phyloP scores from a whole-genome alignment of 257 asterid species.

The Nicotiana obtusifolia region DNA sequence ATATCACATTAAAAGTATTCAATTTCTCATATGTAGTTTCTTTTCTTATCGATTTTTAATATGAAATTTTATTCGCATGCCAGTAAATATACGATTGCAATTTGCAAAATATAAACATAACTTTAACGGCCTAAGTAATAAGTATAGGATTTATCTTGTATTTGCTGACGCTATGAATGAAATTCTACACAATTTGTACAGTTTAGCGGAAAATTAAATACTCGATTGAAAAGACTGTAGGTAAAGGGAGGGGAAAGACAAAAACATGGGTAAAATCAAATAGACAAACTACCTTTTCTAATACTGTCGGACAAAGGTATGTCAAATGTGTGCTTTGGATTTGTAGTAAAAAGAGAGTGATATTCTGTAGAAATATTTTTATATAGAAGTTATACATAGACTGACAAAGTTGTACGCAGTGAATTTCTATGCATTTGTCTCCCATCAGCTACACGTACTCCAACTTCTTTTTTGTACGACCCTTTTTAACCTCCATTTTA shows the following conservation, averaged over 20 bases:
- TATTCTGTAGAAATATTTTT: background rate
- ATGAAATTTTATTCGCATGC: no score
- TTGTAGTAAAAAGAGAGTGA: slow-evolving; percentile 2
- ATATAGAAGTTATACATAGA: background rate
- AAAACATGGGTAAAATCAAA: slow-evolving; percentile 29
- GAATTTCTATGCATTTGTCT: slow-evolving; percentile 26
- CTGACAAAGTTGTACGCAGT: slow-evolving; percentile 16
- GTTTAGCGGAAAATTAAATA: background rate
- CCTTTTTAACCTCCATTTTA: no score
- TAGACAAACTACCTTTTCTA: slow-evolving; percentile 13
- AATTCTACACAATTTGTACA: no score
- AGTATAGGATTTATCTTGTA: no score
- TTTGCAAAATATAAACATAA: no score
- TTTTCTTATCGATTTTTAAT: no score
- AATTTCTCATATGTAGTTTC: no score
- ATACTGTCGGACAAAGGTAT: slow-evolving; percentile 14
- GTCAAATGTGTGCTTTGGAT: background rate
- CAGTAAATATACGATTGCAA: no score
- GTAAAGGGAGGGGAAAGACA: slow-evolving; percentile 14
- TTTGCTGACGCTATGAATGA: no score
- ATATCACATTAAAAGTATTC: no score
- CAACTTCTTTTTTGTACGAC: background rate
- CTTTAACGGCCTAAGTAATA: no score
- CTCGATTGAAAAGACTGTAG: background rate
- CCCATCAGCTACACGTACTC: slow-evolving; percentile 14